Conservation (phyloP, 441 rosid species). For the Sinapis alba region DNA sequence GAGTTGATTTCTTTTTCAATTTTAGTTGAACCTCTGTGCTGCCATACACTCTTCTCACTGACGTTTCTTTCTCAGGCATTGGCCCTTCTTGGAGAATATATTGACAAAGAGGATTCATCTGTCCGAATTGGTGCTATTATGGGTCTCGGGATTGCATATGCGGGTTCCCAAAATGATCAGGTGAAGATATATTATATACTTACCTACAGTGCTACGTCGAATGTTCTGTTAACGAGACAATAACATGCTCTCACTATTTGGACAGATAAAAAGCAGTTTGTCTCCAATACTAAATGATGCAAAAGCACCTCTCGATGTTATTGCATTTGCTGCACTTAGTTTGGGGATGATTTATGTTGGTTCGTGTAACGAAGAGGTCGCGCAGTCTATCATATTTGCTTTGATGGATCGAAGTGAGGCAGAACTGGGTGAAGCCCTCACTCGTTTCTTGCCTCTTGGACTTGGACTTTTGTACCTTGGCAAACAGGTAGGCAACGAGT, state of each 20-base stretch:
- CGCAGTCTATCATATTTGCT: conserved; percentile 75
- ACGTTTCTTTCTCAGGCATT: conserved; percentile 64
- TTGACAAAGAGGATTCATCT: conserved; percentile 77
- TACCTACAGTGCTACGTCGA: not conserved
- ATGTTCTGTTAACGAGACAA: not conserved
- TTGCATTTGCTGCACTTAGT: conserved; percentile 79
- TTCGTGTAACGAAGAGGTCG: conserved; percentile 87
- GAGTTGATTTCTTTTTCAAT: conserved; percentile 37
- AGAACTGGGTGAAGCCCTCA: conserved; percentile 74
- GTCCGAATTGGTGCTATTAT: conserved; percentile 91
- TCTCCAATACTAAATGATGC: conserved; percentile 60
- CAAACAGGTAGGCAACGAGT: conserved; percentile 62
- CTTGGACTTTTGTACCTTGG: conserved; percentile 91
- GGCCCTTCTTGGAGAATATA: conserved; percentile 76
- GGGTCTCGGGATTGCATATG: conserved; percentile 96
- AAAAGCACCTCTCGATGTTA: conserved; percentile 71
- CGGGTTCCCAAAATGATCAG: conserved; percentile 90
- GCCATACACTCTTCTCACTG: conserved; percentile 12
- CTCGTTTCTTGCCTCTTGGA: conserved; percentile 76
- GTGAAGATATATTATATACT: conserved; percentile 35
- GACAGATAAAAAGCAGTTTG: conserved; percentile 64
- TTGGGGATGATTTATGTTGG: conserved; percentile 85
- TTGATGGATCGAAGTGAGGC: conserved; percentile 74
- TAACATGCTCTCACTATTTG: conserved; percentile 2
- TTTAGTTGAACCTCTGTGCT: not conserved